Conservation (phyloP, 257 asterid species). For the Prunella vulgaris region DNA sequence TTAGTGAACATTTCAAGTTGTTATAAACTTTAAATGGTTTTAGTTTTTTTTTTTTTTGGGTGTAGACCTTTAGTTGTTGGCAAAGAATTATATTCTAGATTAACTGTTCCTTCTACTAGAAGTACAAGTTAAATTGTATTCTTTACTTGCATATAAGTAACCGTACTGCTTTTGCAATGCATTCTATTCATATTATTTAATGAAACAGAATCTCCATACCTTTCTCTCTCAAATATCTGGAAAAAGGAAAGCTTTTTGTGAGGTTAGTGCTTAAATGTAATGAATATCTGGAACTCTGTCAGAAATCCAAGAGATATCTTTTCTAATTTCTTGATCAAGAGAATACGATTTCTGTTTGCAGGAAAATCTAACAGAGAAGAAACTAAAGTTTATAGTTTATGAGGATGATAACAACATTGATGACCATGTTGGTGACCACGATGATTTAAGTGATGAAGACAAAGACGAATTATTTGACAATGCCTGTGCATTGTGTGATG, state of each 20-base stretch:
- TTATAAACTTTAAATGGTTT: background rate
- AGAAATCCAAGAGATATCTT: background rate
- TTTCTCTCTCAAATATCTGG: conserved; percentile 39
- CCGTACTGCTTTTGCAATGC: background rate
- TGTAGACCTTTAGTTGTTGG: conserved; percentile 4
- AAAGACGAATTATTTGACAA: conserved; percentile 37
- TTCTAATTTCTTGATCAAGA: background rate
- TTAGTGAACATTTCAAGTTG: background rate
- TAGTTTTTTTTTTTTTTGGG: background rate
- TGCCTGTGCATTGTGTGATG: conserved; percentile 65
- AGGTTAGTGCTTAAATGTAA: conserved; percentile 31
- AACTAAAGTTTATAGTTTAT: conserved; percentile 30
- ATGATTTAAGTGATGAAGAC: conserved; percentile 29
- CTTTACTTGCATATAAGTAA: background rate
- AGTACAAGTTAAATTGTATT: conserved; percentile 12
- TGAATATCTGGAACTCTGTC: conserved; percentile 1
- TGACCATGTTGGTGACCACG: conserved; percentile 20
- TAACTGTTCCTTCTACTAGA: background rate
- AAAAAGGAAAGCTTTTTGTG: conserved; percentile 28
- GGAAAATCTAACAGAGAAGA: conserved; percentile 32
- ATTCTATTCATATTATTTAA: conserved; percentile 12
- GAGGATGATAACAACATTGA: conserved; percentile 19
- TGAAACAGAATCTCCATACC: conserved; percentile 39
- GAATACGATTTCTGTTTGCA: conserved; percentile 23
- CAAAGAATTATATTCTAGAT: conserved; percentile 4